Percentiles rank a stretch among this genome's conserved stretches.
Evolutionary conservation across 2,329 filamentous ascomycete species (phyloP).

Genomic region (Penicillium sp.): DNA sequence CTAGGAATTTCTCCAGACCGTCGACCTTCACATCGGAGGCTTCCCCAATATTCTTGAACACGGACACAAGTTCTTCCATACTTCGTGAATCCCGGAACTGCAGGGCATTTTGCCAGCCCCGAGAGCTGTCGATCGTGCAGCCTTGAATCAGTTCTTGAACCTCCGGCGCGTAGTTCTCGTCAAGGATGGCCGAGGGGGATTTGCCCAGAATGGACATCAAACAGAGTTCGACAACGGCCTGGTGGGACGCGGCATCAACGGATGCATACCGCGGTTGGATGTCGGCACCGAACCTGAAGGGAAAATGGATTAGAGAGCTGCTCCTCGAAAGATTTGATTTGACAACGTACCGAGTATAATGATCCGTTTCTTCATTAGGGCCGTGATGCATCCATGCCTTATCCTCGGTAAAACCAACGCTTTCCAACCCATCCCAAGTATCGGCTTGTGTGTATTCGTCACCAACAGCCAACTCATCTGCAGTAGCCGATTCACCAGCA

Average conservation of each 20-base stretch:
- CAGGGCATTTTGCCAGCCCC: slow-evolving; percentile 25
- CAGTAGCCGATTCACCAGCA: slow-evolving; percentile 6
- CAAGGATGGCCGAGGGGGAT: slow-evolving; percentile 31
- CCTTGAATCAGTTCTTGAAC: slow-evolving; percentile 30
- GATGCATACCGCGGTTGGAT: slow-evolving; percentile 1
- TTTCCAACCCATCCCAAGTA: slow-evolving; percentile 49
- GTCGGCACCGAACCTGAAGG: slow-evolving; percentile 14
- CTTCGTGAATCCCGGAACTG: slow-evolving; percentile 29
- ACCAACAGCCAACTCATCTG: slow-evolving; percentile 12
- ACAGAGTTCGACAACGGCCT: slow-evolving; percentile 53
- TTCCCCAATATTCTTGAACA: slow-evolving; percentile 33
- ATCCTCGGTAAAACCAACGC: slow-evolving; percentile 47
- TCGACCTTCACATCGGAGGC: slow-evolving; percentile 18
- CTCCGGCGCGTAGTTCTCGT: slow-evolving; percentile 25
- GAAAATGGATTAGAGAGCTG: neutral
- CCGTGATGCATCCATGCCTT: slow-evolving; percentile 35
- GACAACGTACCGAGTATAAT: slow-evolving; percentile 39
- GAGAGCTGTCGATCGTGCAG: slow-evolving; percentile 28
- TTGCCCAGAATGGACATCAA: slow-evolving; percentile 44
- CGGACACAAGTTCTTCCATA: slow-evolving; percentile 31
- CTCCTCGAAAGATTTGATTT: neutral
- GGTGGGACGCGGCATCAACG: slow-evolving; percentile 42
- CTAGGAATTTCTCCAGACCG: slow-evolving; percentile 11
- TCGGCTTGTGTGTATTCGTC: slow-evolving; percentile 12
- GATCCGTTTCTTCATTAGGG: slow-evolving; percentile 31